phyloP scores from a whole-genome alignment of 768 basidiomycete genomes.

The Tulasnella sp. region DNA sequence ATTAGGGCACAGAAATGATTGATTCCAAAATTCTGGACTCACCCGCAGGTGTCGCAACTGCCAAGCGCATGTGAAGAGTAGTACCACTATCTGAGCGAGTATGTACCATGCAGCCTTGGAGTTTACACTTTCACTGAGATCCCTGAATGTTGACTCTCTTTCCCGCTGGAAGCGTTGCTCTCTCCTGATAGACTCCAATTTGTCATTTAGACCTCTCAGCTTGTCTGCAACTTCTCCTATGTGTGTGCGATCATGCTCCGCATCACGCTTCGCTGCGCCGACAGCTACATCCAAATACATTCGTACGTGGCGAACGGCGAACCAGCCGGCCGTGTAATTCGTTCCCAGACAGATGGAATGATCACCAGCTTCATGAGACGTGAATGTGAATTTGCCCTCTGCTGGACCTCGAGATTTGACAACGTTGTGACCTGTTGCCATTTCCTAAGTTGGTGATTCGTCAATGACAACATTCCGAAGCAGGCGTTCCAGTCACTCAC shows the following conservation, averaged over 20 bases:
- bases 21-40: constrained; percentile 22
- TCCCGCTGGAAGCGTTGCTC: constrained; percentile 98
- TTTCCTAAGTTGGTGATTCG: constrained; percentile 47
- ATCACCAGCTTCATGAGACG: constrained; percentile 92
- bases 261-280: constrained; percentile 72
- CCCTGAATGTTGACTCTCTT: constrained; percentile 77
- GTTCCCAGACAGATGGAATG: constrained; percentile 94
- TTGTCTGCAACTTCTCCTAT: constrained; percentile 69
- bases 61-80: constrained; percentile 81
- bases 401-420: constrained; percentile 83
- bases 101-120: constrained; percentile 92
- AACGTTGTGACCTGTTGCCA: constrained; percentile 64
- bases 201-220: constrained; percentile 84
- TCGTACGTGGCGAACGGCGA: constrained; percentile 66
- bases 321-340: constrained; percentile 79
- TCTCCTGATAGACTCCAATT: constrained; percentile 80
- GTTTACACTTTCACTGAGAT: constrained; percentile 84
- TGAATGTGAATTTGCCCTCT: constrained; percentile 92
- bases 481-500: constrained; percentile 34
- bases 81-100: constrained; percentile 68
- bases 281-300: constrained; percentile 91
- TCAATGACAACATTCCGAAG: not conserved
- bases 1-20: not conserved
- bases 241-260: constrained; percentile 77
- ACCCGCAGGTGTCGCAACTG: constrained; percentile 87